A percentile compares a stretch with the other conserved stretches of the same genome.
Conservation (phyloP, 2,329 filamentous ascomycete genomes). For the Aspergillus clavatus region DNA sequence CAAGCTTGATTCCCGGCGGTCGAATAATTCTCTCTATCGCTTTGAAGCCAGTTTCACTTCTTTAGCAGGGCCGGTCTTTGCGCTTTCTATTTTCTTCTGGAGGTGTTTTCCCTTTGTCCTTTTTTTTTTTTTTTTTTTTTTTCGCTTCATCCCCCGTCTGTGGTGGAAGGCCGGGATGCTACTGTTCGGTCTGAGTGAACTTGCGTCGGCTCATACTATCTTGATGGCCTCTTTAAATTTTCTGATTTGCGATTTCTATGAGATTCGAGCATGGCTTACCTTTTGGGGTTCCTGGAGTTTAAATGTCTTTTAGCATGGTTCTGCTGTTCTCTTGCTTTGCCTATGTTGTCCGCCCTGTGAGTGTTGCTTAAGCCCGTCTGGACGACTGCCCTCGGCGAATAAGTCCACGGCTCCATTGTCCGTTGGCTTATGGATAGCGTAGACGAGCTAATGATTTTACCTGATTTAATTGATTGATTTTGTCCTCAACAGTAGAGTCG, state of each 20-base stretch:
- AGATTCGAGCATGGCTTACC: no score
- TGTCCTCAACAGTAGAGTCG: no score
- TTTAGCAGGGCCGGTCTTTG: background rate
- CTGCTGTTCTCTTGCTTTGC: background rate
- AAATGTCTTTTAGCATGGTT: background rate
- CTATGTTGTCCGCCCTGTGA: background rate
- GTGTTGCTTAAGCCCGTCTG: background rate
- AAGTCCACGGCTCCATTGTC: background rate
- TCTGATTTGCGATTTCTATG: background rate
- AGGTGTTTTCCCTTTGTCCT: background rate
- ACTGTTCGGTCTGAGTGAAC: background rate
- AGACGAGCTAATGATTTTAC: no score
- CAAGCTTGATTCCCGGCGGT: no score
- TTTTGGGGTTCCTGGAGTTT: no score
- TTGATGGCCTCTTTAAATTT: background rate
- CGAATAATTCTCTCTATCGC: background rate
- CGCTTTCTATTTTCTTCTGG: no score
- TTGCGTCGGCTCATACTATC: background rate
- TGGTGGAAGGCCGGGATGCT: background rate
- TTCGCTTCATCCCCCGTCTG: background rate
- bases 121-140: background rate
- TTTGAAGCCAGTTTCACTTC: background rate
- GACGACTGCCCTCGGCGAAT: background rate
- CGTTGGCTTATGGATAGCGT: background rate
- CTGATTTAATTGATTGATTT: no score